Conservation (phyloP, 106 monocot species). For the Apostasia ramifera region DNA sequence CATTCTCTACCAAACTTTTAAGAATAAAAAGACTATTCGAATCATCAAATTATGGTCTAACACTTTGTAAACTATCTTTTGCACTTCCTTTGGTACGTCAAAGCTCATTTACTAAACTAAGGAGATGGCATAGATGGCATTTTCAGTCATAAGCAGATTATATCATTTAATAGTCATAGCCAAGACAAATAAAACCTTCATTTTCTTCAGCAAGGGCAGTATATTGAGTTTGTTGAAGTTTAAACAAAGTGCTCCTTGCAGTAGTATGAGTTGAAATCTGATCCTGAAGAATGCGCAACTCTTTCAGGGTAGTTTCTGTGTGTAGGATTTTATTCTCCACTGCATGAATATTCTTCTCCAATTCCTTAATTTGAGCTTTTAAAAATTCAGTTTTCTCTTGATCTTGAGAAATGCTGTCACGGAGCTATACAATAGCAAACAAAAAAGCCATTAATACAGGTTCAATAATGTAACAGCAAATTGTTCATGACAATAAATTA, state of each 20-base stretch:
- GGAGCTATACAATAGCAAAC: slow-evolving; percentile 39
- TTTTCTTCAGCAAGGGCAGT: slow-evolving; percentile 93
- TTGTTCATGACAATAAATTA: not conserved
- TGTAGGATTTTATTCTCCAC: slow-evolving; percentile 56
- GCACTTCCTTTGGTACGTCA: not conserved
- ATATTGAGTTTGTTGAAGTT: slow-evolving; percentile 87
- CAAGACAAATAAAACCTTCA: slow-evolving; percentile 51
- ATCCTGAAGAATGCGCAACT: slow-evolving; percentile 72
- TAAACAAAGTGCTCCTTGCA: slow-evolving; percentile 74
- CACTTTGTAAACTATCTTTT: no score
- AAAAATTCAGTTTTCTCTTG: slow-evolving; percentile 72
- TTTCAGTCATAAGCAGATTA: not conserved
- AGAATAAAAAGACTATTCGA: no score
- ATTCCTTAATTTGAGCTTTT: slow-evolving; percentile 77
- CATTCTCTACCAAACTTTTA: no score
- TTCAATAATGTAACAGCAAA: not conserved
- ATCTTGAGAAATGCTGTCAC: slow-evolving; percentile 80
- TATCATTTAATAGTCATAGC: not conserved
- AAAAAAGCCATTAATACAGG: not conserved
- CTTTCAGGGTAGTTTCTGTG: slow-evolving; percentile 64
- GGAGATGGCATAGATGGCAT: not conserved
- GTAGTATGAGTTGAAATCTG: slow-evolving; percentile 66
- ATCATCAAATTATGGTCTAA: no score
- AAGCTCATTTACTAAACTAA: not conserved
- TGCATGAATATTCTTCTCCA: slow-evolving; percentile 54